Evolutionary conservation across 768 basidiomycete species (phyloP), one percentile per base, ranked within the genome.

Genomic region (Multifurca ochricompacta): DNA sequence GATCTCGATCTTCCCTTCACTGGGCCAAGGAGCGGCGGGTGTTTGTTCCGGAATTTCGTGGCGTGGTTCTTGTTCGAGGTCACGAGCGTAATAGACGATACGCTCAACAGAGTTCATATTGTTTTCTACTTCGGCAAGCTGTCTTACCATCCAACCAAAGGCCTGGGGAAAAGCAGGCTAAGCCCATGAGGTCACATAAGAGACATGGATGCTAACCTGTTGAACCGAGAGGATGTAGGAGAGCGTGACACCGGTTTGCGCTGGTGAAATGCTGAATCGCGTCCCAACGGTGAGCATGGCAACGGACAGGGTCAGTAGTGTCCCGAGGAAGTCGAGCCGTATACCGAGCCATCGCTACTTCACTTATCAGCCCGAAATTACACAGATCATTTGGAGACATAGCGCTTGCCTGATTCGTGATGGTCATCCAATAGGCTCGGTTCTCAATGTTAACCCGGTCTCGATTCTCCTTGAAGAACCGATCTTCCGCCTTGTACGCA

Each of bases 71-170:
- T 92, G 86, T 65, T 92, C 90, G 16, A 96, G 73, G 27, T 81
- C 77, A 18, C 78, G 77, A 37, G 85, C 82, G 63, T 96, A 96
- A 65, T 91, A 79, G 3, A 91, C 71, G 16, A 97, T 74, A 23
- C 93, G 84, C 66, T 90, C 87, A 7, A 89, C 86, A n/a, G 82
- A 81, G 66, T 91, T 91, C 88, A 94, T 92, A 68, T 93, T 79
- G 67, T 96, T 95, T 68, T 95, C 91, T 10, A 93, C 84, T 66
- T 94, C 91, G 3, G 87, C 83, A 35, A 75, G 76, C 68, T 89
- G 87, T 8, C 85, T 80, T 37, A 87, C 79, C 67, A 88, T 76
- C 82, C 81, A 89, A 19, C 80, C 80, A 60, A 90, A 87, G 0
- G 75, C 60, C 81, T 84, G 55, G 19, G 45, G 21, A 32, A 56